These are phyloP conservation scores for Candida odintsovae DNA, from an alignment of 805 yeast species.

Conservation along the genomic window DNA sequence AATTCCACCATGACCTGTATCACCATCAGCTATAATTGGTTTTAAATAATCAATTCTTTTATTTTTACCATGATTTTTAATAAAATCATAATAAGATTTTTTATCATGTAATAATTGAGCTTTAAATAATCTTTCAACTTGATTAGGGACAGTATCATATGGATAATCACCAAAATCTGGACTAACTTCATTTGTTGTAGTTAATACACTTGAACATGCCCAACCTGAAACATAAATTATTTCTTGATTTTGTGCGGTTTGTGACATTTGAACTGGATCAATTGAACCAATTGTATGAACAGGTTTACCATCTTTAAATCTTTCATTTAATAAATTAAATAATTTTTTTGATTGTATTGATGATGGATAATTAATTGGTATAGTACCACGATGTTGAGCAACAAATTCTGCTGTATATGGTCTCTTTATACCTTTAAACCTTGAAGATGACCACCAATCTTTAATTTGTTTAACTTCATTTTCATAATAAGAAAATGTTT, in stretches of 20 bases:
- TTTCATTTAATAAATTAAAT: slow-evolving; percentile 36
- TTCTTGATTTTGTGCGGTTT: slow-evolving; percentile 45
- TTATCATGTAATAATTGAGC: slow-evolving; percentile 55
- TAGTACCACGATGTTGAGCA: slow-evolving; percentile 46
- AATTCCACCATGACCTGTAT: slow-evolving; percentile 61
- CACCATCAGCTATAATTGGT: slow-evolving; percentile 64
- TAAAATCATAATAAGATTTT: slow-evolving; percentile 39
- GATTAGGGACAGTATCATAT: slow-evolving; percentile 64
- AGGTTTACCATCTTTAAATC: slow-evolving; percentile 38
- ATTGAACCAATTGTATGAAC: slow-evolving; percentile 54
- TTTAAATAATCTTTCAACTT: slow-evolving; percentile 52
- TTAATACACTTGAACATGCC: slow-evolving; percentile 52
- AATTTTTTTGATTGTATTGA: slow-evolving; percentile 49
- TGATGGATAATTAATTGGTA: slow-evolving; percentile 37
- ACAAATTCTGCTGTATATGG: slow-evolving; percentile 49
- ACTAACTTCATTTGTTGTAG: slow-evolving; percentile 56
- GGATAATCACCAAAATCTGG: slow-evolving; percentile 70
- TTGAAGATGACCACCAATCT: slow-evolving; percentile 44
- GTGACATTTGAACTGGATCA: slow-evolving; percentile 60
- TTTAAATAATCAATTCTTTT: slow-evolving; percentile 43
- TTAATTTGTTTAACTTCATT: slow-evolving; percentile 32
- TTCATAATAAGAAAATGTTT: slow-evolving; percentile 11
- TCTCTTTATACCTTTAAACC: slow-evolving; percentile 43
- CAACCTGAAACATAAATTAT: slow-evolving; percentile 55
- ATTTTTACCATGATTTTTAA: slow-evolving; percentile 16